Conservation (phyloP, 257 asterid genomes). For the Capsicum chinense region DNA sequence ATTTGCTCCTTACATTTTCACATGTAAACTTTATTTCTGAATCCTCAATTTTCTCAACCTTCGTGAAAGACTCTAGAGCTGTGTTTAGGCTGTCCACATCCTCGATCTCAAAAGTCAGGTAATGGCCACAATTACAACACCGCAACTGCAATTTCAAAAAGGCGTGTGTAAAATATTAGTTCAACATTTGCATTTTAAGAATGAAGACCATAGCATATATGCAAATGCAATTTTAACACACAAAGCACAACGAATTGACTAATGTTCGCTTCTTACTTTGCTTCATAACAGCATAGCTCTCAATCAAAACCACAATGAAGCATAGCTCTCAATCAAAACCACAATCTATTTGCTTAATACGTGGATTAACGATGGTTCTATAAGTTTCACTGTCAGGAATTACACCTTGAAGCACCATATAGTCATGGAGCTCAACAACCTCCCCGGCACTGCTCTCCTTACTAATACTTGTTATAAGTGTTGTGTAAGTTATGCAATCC, state of each 20-base stretch:
- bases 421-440: slow-evolving; percentile 61
- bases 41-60: slow-evolving; percentile 83
- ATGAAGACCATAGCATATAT: not conserved
- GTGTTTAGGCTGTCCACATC: slow-evolving; percentile 56
- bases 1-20: slow-evolving; percentile 83
- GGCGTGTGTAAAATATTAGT: not conserved
- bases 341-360: slow-evolving; percentile 32
- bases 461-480: slow-evolving; percentile 48
- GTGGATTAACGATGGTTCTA: slow-evolving; percentile 49
- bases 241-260: not conserved
- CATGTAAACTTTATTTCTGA: slow-evolving; percentile 79
- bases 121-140: slow-evolving; percentile 86
- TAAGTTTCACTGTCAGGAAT: slow-evolving; percentile 49
- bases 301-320: slow-evolving; percentile 24
- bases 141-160: slow-evolving; percentile 60
- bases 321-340: slow-evolving; percentile 22
- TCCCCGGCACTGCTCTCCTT: slow-evolving; percentile 50
- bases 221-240: not conserved
- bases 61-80: slow-evolving; percentile 88
- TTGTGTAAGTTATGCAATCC: slow-evolving; percentile 62
- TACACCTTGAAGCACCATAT: slow-evolving; percentile 59
- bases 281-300: not conserved
- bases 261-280: not conserved
- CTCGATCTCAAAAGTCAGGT: slow-evolving; percentile 90
- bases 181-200: not conserved